Evolutionary conservation across 371 early-diverging fungal genomes (phyloP).

Genomic region (Mortierella sp.): DNA sequence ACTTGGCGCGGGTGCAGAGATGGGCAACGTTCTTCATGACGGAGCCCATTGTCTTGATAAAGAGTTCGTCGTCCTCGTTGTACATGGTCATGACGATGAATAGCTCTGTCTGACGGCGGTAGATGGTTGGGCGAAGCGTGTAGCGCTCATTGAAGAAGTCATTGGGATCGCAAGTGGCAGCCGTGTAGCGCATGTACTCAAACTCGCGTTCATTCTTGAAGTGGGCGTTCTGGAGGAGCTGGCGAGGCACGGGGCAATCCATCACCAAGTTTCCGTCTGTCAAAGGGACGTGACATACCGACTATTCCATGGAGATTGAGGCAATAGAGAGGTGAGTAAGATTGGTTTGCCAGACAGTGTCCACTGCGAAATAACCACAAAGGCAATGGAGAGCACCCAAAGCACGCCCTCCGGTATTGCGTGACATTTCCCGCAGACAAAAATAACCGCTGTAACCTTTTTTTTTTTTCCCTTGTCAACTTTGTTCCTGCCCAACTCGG

Average conservation of each 20-base stretch:
- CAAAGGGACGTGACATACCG: conserved; percentile 61
- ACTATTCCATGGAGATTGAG: conserved; percentile 12
- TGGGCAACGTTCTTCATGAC: conserved; percentile 85
- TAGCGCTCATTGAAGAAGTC: conserved; percentile 78
- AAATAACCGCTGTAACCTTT: not conserved
- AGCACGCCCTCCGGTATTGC: no score
- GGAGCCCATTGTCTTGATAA: conserved; percentile 78
- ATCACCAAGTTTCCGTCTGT: conserved; percentile 77
- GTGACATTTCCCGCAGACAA: no score
- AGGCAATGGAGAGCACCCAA: no score
- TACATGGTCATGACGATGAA: conserved; percentile 93
- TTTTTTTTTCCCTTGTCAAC: not conserved
- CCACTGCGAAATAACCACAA: no score
- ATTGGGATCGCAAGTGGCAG: conserved; percentile 87
- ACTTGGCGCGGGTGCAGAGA: conserved; percentile 73
- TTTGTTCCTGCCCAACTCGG: no score
- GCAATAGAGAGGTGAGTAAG: not conserved
- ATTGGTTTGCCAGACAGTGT: no score
- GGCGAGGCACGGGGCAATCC: conserved; percentile 73
- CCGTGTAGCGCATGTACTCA: conserved; percentile 82
- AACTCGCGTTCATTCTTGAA: conserved; percentile 71
- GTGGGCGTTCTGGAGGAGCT: conserved; percentile 60
- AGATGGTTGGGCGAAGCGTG: conserved; percentile 81
- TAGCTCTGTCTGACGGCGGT: conserved; percentile 85
- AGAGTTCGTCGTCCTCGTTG: conserved; percentile 85